phyloP scores from a whole-genome alignment of 2,329 filamentous ascomycete genomes.

The Aspergillus spinulosporus region DNA sequence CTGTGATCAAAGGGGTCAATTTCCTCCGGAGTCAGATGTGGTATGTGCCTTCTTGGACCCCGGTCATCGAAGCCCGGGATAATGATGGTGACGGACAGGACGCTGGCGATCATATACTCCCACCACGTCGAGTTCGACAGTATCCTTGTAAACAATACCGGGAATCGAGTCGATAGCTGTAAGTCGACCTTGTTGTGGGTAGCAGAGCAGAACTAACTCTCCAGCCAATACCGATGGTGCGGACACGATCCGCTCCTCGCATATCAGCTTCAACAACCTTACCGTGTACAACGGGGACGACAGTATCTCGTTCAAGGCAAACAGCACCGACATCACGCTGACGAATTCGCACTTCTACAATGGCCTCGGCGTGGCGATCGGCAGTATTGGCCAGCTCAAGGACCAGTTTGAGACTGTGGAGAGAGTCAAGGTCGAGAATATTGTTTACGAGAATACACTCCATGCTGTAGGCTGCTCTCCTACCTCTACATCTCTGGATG shows the following conservation, averaged over 20 bases:
- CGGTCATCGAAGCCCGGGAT: background rate
- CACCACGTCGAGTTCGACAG: constrained; percentile 50
- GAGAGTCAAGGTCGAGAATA: constrained; percentile 51
- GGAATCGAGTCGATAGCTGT: constrained; percentile 20
- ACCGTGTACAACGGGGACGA: constrained; percentile 56
- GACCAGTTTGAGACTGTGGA: constrained; percentile 52
- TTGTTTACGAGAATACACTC: constrained; percentile 48
- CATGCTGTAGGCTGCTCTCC: constrained; percentile 37
- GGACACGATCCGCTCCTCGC: constrained; percentile 56
- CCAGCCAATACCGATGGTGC: constrained; percentile 50
- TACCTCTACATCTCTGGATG: too few species aligned
- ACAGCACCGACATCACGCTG: constrained; percentile 57
- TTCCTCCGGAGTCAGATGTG: constrained; percentile 61
- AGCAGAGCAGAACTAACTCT: background rate
- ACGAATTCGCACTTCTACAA: constrained; percentile 52
- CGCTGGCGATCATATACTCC: constrained; percentile 55
- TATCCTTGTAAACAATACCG: constrained; percentile 54
- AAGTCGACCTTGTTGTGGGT: background rate
- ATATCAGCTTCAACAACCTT: constrained; percentile 55
- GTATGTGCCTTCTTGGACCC: constrained; percentile 25
- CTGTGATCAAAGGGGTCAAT: constrained; percentile 22
- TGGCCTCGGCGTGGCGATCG: constrained; percentile 58
- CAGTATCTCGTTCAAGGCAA: constrained; percentile 56
- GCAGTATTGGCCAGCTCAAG: constrained; percentile 58
- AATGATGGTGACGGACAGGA: constrained; percentile 28